Conservation (phyloP, 306 rosid genomes). For the Cucurbita ficifolia region DNA sequence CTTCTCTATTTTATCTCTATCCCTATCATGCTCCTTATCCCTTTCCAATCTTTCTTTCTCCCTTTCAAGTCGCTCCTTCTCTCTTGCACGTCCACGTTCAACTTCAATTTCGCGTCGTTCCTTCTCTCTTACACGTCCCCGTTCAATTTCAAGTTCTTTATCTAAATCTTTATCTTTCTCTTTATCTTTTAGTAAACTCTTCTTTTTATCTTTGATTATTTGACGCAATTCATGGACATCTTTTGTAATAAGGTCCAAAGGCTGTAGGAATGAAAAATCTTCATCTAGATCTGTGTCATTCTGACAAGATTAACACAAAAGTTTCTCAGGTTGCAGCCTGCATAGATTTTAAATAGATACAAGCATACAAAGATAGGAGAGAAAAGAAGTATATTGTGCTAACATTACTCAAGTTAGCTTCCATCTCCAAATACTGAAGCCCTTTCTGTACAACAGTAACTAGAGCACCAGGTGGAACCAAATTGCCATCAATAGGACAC, state of each 20-base stretch:
- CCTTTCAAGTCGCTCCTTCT: slow-evolving; percentile 26
- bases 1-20: slow-evolving; percentile 44
- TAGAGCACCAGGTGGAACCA: slow-evolving; percentile 83
- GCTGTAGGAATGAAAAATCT: slow-evolving; percentile 85
- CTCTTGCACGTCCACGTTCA: slow-evolving; percentile 18
- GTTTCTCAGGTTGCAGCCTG: slow-evolving; percentile 25
- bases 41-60: slow-evolving; percentile 33
- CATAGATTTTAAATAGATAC: slow-evolving; percentile 10
- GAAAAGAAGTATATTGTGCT: slow-evolving; percentile 28
- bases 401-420: slow-evolving; percentile 92
- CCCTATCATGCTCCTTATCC: slow-evolving; percentile 53
- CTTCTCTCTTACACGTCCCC: slow-evolving; percentile 47
- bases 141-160: slow-evolving; percentile 57
- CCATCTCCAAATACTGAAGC: slow-evolving; percentile 95
- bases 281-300: slow-evolving; percentile 81
- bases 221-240: slow-evolving; percentile 66
- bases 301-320: slow-evolving; percentile 74
- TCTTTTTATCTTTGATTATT: slow-evolving; percentile 60
- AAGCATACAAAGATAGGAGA: not conserved
- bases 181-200: slow-evolving; percentile 44
- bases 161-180: slow-evolving; percentile 40
- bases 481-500: slow-evolving; percentile 69
- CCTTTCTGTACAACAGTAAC: slow-evolving; percentile 87
- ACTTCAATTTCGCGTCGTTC: slow-evolving; percentile 39
- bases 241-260: slow-evolving; percentile 86